These are phyloP conservation scores for Arthroderma uncinatum DNA, from an alignment of 2,329 filamentous ascomycete genomes.

Conservation along the genomic window DNA sequence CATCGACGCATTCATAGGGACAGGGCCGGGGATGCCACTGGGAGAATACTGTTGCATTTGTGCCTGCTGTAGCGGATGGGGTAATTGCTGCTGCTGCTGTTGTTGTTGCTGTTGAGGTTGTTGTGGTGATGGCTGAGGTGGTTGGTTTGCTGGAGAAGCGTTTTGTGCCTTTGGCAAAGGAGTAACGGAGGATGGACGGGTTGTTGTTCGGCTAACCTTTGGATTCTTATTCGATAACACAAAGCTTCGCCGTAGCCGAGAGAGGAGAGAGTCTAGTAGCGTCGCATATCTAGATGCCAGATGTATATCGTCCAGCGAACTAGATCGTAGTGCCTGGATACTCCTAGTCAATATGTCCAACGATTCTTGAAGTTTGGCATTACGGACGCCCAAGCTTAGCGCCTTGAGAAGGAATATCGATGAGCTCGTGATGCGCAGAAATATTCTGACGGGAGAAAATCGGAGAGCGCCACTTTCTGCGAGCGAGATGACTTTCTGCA, in stretches of 20 bases:
- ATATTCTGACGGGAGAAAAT: constrained; percentile 44
- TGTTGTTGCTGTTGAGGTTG: neutral
- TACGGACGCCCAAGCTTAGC: constrained; percentile 40
- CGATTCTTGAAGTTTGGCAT: constrained; percentile 39
- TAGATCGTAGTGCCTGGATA: constrained; percentile 39
- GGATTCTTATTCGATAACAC: constrained; percentile 24
- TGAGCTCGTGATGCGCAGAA: constrained; percentile 44
- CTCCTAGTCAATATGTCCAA: constrained; percentile 40
- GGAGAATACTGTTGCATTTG: constrained; percentile 1
- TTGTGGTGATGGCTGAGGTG: neutral
- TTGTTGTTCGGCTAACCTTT: constrained; percentile 21
- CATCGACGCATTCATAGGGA: constrained; percentile 1
- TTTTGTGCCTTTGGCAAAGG: constrained; percentile 21
- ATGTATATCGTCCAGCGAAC: constrained; percentile 43
- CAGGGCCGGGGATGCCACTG: neutral
- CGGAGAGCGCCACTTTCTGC: constrained; percentile 38
- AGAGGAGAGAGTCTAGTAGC: constrained; percentile 37
- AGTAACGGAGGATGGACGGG: constrained; percentile 22
- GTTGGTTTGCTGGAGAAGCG: neutral
- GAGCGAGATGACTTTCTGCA: constrained; percentile 41
- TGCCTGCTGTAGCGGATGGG: neutral
- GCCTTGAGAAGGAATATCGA: constrained; percentile 46
- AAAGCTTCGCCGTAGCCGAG: constrained; percentile 30
- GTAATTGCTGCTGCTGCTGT: constrained; percentile 3
- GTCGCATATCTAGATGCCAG: constrained; percentile 42